Conservation (phyloP, 257 asterid species). For the Capsicum baccatum region DNA sequence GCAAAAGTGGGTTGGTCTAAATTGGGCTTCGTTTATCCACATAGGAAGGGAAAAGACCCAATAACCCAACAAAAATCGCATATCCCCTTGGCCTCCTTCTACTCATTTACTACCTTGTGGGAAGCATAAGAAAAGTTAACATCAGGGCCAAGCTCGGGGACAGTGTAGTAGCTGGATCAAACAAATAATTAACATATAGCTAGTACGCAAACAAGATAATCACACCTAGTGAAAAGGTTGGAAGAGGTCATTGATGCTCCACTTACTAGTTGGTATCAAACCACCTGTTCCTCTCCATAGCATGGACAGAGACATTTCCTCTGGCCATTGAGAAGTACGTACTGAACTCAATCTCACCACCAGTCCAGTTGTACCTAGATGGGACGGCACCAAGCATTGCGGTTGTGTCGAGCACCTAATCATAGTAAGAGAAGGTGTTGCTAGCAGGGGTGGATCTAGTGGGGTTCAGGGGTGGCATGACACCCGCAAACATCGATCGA, state of each 20-base stretch:
- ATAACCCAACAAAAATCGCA: constrained; percentile 11
- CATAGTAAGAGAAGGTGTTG: constrained; percentile 59
- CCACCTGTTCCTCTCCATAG: constrained; percentile 61
- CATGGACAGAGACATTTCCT: constrained; percentile 59
- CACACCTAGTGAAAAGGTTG: neutral
- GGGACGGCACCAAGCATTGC: constrained; percentile 67
- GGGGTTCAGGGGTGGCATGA: too few species aligned
- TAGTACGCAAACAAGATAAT: neutral
- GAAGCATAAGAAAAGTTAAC: constrained; percentile 43
- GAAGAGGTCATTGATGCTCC: neutral
- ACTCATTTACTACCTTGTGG: constrained; percentile 44
- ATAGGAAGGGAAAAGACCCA: too few species aligned
- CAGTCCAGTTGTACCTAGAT: constrained; percentile 54
- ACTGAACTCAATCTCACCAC: constrained; percentile 54
- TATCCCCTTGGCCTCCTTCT: constrained; percentile 44
- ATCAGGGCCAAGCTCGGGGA: constrained; percentile 45
- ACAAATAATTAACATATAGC: neutral
- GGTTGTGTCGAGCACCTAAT: constrained; percentile 58
- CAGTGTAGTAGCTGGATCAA: constrained; percentile 46
- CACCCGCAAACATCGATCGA: too few species aligned
- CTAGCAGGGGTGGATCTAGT: constrained; percentile 44
- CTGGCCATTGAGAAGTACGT: constrained; percentile 67
- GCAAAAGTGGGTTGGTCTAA: too few species aligned
- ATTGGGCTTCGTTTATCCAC: too few species aligned
- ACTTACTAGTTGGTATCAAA: constrained; percentile 59